A percentile compares a stretch with the other conserved stretches of the same genome.
Conservation (phyloP, 345 rosid species). For the Euphorbia peplus region DNA sequence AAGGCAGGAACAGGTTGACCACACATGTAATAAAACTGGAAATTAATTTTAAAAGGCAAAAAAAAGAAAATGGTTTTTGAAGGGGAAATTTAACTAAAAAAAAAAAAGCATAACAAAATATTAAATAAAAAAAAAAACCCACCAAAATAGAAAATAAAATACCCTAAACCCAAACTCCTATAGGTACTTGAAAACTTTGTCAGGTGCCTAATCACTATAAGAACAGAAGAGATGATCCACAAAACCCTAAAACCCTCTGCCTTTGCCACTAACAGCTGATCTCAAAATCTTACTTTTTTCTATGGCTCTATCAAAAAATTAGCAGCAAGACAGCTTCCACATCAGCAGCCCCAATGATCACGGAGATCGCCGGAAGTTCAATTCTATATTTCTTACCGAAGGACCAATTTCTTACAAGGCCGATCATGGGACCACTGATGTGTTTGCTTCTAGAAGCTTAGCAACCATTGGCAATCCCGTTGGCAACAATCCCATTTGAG, state of each 20-base stretch:
- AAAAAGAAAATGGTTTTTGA: not conserved
- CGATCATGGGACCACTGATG: not conserved
- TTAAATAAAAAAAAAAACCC: conserved; percentile 7
- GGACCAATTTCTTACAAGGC: not conserved
- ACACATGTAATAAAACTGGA: conserved; percentile 6
- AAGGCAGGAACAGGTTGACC: conserved; percentile 18
- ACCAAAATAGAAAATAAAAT: conserved; percentile 23
- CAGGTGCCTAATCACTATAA: conserved; percentile 29
- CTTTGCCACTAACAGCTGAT: conserved; percentile 3
- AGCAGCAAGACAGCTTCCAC: not conserved
- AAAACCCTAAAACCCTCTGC: conserved; percentile 2
- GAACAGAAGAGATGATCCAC: conserved; percentile 9
- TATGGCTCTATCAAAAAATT: not conserved
- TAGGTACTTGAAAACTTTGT: conserved; percentile 21
- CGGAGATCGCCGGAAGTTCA: not conserved
- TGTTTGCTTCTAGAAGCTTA: not conserved
- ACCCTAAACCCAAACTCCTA: conserved; percentile 36
- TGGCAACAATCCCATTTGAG: conserved; percentile 2
- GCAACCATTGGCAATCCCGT: conserved; percentile 6
- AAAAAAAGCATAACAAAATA: conserved; percentile 3
- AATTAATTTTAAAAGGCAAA: not conserved
- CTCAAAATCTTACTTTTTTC: not conserved
- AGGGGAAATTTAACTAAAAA: not conserved
- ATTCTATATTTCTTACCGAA: not conserved
- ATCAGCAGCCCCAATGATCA: conserved; percentile 11